These are phyloP conservation scores for Citrullus colocynthis DNA, from an alignment of 306 rosid species.

Conservation along the genomic window DNA sequence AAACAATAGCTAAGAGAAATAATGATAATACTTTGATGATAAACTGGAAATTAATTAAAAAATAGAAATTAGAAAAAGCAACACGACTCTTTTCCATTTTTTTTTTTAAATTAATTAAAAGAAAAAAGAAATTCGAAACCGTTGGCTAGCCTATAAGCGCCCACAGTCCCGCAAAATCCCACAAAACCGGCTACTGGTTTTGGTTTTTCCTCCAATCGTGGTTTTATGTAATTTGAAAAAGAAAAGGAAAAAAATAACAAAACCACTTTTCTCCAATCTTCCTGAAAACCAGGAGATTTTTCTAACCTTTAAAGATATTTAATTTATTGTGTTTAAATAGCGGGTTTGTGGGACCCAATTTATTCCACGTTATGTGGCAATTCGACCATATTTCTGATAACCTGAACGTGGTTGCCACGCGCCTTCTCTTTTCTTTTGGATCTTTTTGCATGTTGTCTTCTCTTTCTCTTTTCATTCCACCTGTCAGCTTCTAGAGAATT, in stretches of 20 bases:
- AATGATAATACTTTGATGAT: neutral
- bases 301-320: neutral
- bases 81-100: neutral
- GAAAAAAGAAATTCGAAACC: conserved; percentile 11
- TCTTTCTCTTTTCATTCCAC: conserved; percentile 3
- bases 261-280: conserved; percentile 15
- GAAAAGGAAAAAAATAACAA: neutral
- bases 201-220: neutral
- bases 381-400: conserved; percentile 55
- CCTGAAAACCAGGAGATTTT: conserved; percentile 85
- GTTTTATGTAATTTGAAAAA: neutral
- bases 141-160: conserved; percentile 32
- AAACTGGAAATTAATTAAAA: neutral
- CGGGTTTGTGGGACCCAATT: conserved; percentile 16
- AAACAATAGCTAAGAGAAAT: neutral
- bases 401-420: conserved; percentile 46
- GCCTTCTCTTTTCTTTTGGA: conserved; percentile 32
- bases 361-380: conserved; percentile 66
- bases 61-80: neutral
- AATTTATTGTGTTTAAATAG: neutral
- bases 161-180: conserved; percentile 30
- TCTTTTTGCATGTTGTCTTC: conserved; percentile 48
- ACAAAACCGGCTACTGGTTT: conserved; percentile 33
- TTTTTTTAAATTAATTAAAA: neutral
- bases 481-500: neutral